Base-by-base conservation (phyloP, 495 filamentous ascomycete species). In the Xylaria nigripes region DNA sequence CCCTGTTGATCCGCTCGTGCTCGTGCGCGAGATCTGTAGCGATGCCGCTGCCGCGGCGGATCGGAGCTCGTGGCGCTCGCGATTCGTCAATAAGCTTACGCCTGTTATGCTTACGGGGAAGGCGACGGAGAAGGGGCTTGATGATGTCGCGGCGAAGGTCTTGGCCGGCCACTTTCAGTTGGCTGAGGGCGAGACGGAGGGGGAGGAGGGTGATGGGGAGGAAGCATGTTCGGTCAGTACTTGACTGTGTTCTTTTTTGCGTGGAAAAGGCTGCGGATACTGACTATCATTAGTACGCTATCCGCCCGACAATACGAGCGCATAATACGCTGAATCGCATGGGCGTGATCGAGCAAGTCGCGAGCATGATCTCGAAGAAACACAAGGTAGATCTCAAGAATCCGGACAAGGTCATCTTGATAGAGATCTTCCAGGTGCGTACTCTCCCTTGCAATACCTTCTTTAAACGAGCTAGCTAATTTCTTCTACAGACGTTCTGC, bases 391-490 rank as follows among this genome's bases (percentile, higher is more conserved):
- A 96, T 65, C 76, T 99, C 19, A 86, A 74, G 27, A 77, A 81
- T 23, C 90, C 89, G 27, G 90, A 97, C 68, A 72, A 87, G 56
- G 77, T 93, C 25, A 90, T 99, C 59, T 70, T 96, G 32, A 84
- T 98, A 29, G 88, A 95, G 60, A 75, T 99, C 19, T 92, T 86
- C 67, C 84, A 93, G 79, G 92, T 94, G 74, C 65, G 80, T 69
- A 54, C 36, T 19, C 16, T 8, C 22, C 1, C 13, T 23, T 19
- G 5, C 4, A 10, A 29, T 15, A 2, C 56, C 12, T 4, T 5
- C 21, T 2, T 36, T 18, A 15, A 9, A 12, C 12, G 3, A 16
- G 19, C 2, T 1, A 30, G 19, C 53, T 21, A 45, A 41, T 56
- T n/a, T 50, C 22, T 4, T 23, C n/a, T 2, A 13, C 19, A 77